Evolutionary conservation across 2,329 filamentous ascomycete genomes (phyloP).

Genomic region (Hymenoscyphus linearis): DNA sequence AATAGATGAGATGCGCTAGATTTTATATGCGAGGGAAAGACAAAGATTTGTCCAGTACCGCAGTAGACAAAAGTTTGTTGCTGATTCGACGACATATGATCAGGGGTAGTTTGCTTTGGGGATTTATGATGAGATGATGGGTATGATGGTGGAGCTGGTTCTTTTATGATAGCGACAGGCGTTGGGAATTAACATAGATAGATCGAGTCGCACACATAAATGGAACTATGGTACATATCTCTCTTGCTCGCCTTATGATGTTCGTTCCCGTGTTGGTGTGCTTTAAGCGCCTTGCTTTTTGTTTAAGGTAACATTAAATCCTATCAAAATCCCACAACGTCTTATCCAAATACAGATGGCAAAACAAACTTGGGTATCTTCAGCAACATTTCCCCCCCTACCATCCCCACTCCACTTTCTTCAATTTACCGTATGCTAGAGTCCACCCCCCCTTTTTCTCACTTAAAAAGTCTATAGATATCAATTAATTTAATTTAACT

Average conservation of each 20-base stretch:
- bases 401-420: too few species aligned
- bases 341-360: too few species aligned
- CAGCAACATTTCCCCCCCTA: too few species aligned
- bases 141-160: slow-evolving; percentile 3
- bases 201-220: slow-evolving; percentile 9
- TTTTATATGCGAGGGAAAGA: background rate
- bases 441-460: too few species aligned
- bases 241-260: background rate
- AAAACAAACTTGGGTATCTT: too few species aligned
- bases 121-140: slow-evolving; percentile 7
- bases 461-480: too few species aligned
- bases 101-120: background rate
- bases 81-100: background rate
- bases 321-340: too few species aligned
- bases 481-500: too few species aligned
- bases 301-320: too few species aligned
- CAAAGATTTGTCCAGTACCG: background rate
- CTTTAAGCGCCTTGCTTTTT: background rate
- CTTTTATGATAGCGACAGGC: slow-evolving; percentile 20
- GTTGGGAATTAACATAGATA: slow-evolving; percentile 20
- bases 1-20: slow-evolving; percentile 4
- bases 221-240: slow-evolving; percentile 15
- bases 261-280: background rate
- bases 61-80: background rate
- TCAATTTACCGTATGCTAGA: too few species aligned